Conservation (phyloP, 2,329 filamentous ascomycete species). For the Colletotrichum phormii region DNA sequence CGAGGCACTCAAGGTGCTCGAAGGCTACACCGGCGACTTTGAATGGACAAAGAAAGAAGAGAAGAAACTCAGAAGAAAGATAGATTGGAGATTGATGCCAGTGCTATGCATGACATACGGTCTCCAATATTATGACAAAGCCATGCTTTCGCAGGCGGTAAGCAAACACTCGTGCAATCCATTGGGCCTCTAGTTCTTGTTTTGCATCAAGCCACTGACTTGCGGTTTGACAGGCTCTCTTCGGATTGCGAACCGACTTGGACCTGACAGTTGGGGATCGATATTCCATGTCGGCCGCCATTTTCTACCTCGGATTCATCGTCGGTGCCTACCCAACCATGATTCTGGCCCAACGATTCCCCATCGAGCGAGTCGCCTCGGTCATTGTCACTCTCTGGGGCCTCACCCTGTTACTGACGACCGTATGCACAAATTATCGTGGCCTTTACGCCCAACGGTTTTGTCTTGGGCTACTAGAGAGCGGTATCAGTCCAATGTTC, state of each 20-base stretch:
- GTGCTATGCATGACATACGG: conserved; percentile 49
- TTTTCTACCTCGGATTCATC: conserved; percentile 49
- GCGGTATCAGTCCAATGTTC: conserved; percentile 47
- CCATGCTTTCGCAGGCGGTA: conserved; percentile 41
- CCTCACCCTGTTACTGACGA: conserved; percentile 44
- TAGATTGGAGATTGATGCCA: conserved; percentile 57
- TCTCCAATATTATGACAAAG: conserved; percentile 45
- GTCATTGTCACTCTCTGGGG: conserved; percentile 46
- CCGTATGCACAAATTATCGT: conserved; percentile 44
- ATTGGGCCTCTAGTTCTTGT: conserved; percentile 41
- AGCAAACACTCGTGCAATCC: conserved; percentile 38
- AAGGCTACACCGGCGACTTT: conserved; percentile 53
- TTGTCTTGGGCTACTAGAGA: conserved; percentile 51
- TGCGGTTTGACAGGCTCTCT: conserved; percentile 37
- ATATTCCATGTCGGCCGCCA: conserved; percentile 46
- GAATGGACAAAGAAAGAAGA: conserved; percentile 56
- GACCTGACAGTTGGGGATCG: conserved; percentile 42
- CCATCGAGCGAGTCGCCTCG: conserved; percentile 44
- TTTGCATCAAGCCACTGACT: conserved; percentile 56
- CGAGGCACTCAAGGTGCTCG: conserved; percentile 54
- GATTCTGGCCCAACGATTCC: conserved; percentile 44
- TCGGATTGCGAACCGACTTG: conserved; percentile 44
- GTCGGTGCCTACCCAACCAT: conserved; percentile 47
- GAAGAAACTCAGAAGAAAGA: conserved; percentile 52
- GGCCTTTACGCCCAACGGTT: conserved; percentile 50